These are phyloP conservation scores for Akanthomyces lecanii DNA, from an alignment of 2,329 filamentous ascomycete genomes.

Conservation along the genomic window DNA sequence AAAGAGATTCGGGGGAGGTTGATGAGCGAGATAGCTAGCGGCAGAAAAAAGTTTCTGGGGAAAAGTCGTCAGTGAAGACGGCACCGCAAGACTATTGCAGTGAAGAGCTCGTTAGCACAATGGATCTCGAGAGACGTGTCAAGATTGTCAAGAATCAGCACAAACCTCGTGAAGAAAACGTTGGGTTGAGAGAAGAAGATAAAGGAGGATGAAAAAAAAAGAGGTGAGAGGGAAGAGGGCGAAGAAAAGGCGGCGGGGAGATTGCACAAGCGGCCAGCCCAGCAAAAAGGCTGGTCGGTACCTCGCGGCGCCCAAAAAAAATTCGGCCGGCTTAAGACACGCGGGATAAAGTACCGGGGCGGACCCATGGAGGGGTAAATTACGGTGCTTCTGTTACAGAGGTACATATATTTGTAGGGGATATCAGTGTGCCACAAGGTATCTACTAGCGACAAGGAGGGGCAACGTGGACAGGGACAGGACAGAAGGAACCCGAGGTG, in stretches of 20 bases:
- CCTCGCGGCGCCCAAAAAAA: slow-evolving; percentile 11
- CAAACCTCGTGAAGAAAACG: slow-evolving; percentile 6
- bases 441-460: slow-evolving; percentile 6
- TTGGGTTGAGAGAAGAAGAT: slow-evolving; percentile 1
- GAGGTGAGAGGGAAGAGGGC: neutral
- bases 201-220: slow-evolving; percentile 4
- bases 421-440: neutral
- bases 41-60: slow-evolving; percentile 16
- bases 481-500: neutral
- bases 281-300: slow-evolving; percentile 11
- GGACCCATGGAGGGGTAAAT: slow-evolving; percentile 13
- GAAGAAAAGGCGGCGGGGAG: slow-evolving; percentile 15
- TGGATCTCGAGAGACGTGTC: neutral
- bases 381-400: neutral
- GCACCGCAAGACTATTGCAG: slow-evolving; percentile 10
- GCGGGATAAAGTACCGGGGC: slow-evolving; percentile 3
- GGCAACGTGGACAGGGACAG: neutral
- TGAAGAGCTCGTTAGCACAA: slow-evolving; percentile 12
- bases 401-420: neutral
- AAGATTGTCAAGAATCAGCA: neutral
- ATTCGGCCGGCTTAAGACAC: slow-evolving; percentile 6
- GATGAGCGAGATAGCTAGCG: slow-evolving; percentile 25
- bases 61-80: slow-evolving; percentile 7
- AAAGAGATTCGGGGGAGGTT: slow-evolving; percentile 25
- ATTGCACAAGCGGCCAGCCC: slow-evolving; percentile 1